phyloP scores from a whole-genome alignment of 106 monocot species.

The Dendrobium huoshanense region DNA sequence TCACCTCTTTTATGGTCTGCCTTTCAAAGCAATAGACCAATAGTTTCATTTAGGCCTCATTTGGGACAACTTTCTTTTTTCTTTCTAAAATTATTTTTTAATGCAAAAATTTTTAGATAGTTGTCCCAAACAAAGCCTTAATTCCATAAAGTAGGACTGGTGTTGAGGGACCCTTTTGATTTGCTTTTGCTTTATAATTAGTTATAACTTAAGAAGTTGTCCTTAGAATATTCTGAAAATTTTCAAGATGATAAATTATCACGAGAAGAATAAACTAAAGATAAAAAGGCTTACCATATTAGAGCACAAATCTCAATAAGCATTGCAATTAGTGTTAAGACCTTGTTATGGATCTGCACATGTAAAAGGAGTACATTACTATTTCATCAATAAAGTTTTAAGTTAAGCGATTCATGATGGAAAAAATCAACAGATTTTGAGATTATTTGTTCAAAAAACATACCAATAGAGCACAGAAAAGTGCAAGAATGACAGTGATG shows the following conservation, averaged over 20 bases:
- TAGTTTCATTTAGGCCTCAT: not conserved
- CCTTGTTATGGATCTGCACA: slow-evolving; percentile 81
- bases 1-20: not conserved
- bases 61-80: too few relatives aligned
- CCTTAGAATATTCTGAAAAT: not conserved
- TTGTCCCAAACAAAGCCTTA: too few relatives aligned
- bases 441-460: slow-evolving; percentile 3
- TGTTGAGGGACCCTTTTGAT: not conserved
- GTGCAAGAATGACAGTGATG: slow-evolving; percentile 70
- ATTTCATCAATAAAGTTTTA: not conserved
- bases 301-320: slow-evolving; percentile 82
- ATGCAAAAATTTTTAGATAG: too few relatives aligned
- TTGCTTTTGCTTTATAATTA: not conserved
- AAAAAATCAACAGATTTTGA: not conserved
- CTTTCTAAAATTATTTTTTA: too few relatives aligned
- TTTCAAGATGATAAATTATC: not conserved
- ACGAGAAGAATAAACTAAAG: not conserved
- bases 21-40: too few relatives aligned
- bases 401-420: not conserved
- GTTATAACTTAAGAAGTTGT: not conserved
- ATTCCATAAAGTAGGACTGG: not conserved
- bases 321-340: slow-evolving; percentile 79
- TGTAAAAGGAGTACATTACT: not conserved
- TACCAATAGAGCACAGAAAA: slow-evolving; percentile 81
- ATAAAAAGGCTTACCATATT: slow-evolving; percentile 50